Base-by-base conservation (phyloP, 768 basidiomycete species). In the Lactarius quietus region DNA sequence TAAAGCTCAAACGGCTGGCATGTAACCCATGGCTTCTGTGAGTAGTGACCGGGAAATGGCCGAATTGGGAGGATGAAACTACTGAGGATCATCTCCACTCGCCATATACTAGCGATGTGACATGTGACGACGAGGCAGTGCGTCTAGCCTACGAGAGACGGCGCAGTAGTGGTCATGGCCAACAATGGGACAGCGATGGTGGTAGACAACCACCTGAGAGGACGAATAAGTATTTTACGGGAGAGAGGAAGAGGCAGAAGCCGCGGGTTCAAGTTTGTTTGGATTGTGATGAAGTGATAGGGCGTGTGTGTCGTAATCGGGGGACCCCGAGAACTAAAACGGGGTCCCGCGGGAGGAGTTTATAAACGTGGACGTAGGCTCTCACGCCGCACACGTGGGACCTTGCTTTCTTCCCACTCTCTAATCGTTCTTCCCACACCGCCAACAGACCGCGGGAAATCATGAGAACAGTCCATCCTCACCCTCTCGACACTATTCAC, bases 391-490 rank as follows among this genome's bases (percentile, higher is more conserved):
- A 68, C 70, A 73, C 74, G 72, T 74, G 73, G 72, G 74, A 68
- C 68, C 57, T 28, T 38, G 61, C 70, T 66, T 80, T 81, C 79
- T 80, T 80, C 79, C 80, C 79, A 81, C 79, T 74, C 74, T 71
- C 73, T 73, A 73, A 72, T 76, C 77, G 72, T 73, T 73, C 74
- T 81, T 81, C 80, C 79, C 79, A 81, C 79, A 81, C 78, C 54
- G 60, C 66, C 53, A 62, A 51, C 73, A 74, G 74, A 72, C 73
- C 74, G 72, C 78, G 75, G 77, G 79, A 75, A 78, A 77, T 67
- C 73, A 78, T 78, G 77, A 78, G 77, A 78, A 78, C 77, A 0
- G 79, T 78, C 57, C 78, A 79, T 72, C 70, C 81, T 83, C 18
- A 82, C 85, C 67, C 84, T 73, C 75, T 80, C 76, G 73, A 81